A percentile compares a stretch with the other conserved stretches of the same genome.
Conservation (phyloP, 2,329 filamentous ascomycete species). For the Ophiocordyceps camponoti-floridani region DNA sequence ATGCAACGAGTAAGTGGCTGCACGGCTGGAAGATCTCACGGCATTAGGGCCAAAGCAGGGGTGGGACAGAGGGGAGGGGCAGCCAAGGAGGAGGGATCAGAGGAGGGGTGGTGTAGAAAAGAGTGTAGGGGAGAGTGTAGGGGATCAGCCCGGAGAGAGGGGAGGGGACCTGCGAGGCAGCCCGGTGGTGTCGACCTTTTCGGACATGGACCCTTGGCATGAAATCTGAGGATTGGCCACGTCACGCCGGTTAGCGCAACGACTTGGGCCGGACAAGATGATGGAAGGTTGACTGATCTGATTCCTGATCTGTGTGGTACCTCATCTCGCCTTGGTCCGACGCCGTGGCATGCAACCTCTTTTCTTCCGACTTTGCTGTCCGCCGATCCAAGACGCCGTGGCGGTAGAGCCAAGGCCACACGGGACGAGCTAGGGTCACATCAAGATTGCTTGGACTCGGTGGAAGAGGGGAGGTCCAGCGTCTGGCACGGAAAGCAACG, state of each 20-base stretch:
- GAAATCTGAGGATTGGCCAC: constrained; percentile 1
- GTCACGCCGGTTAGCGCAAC: constrained; percentile 2
- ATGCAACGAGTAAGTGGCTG: constrained; percentile 8
- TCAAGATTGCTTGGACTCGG: too few relatives aligned
- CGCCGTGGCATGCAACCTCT: constrained; percentile 4
- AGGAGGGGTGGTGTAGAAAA: too few relatives aligned
- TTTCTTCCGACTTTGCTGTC: too few relatives aligned
- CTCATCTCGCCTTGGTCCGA: constrained; percentile 19
- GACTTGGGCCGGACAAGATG: constrained; percentile 15
- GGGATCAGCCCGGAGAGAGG: too few relatives aligned
- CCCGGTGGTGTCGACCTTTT: constrained; percentile 12
- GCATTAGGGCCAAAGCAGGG: background rate
- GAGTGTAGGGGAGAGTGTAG: too few relatives aligned
- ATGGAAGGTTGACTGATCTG: constrained; percentile 11
- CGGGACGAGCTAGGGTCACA: too few relatives aligned
- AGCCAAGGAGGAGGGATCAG: too few relatives aligned
- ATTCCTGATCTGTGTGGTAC: constrained; percentile 14
- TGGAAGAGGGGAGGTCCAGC: constrained; percentile 1
- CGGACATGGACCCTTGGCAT: constrained; percentile 7
- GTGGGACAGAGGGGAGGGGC: constrained; percentile 5
- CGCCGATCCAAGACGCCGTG: too few relatives aligned
- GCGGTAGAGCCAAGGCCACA: too few relatives aligned
- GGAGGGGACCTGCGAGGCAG: background rate
- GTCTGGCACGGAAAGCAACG: constrained; percentile 4
- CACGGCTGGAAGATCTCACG: constrained; percentile 4